Evolutionary conservation across 2,329 filamentous ascomycete species (phyloP), one percentile per base, ranked within the genome.

Genomic region (Colletotrichum plurivorum): DNA sequence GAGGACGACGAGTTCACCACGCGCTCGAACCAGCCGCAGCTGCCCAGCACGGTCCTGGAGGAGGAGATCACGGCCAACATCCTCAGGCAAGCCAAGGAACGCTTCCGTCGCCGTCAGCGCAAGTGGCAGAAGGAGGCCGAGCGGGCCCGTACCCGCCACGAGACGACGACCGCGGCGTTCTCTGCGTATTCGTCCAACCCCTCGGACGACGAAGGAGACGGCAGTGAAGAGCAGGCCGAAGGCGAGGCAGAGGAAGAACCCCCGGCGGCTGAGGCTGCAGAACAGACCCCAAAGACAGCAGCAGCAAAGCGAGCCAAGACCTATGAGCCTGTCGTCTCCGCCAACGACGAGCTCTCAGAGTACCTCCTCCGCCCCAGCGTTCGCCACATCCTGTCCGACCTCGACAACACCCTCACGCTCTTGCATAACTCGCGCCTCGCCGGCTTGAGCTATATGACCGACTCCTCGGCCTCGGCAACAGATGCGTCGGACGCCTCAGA

Each of bases 321-420:
- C 0, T 81, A 83, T 41, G 78, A 79, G 12, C 89, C 92, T 0
- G 83, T 86, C 2, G 79, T 93, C 5, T 87, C 92, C 8, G 86
- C 89, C 1, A 91, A 97, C 73, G 94, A 97, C 72, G 90, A 92
- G 2, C 77, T 84, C 55, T 93, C 93, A 0, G 83, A 86, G 67
- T 77, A 80, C 2, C 82, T 97, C 5, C 82, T 97, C 16, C 85
- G 86, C 0, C 93, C 94, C 0, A 86, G 89, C 0, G 86, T 93
- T 12, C 85, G 90, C n/a, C 91, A 93, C 72, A 87, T 95, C 16
- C 83, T 97, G 9, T 80, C 84, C 1, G 88, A 89, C 43, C 77
- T 97, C 1, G 94, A 98, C 73, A 78, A 83, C 5, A 85, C 95
- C 0, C 85, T 97, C 6, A 83, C 85, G 36, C 88, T 90, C 4